Evolutionary conservation across 1,139 yeast species (phyloP), one percentile per base, ranked within the genome.

Genomic region (Kurtzmaniella natalensis): DNA sequence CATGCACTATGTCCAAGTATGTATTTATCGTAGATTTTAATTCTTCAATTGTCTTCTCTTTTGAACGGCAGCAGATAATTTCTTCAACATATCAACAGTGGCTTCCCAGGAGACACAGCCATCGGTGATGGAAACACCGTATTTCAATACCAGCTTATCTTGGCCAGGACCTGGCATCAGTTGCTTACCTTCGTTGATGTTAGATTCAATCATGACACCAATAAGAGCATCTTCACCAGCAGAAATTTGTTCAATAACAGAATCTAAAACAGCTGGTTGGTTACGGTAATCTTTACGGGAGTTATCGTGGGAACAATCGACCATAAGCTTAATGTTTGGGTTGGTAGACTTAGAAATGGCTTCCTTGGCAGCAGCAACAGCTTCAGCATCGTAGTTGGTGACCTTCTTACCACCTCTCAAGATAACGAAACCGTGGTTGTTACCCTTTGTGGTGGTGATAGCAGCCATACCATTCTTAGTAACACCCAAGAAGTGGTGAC

Each of bases 271-370:
- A 58, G 74, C 76, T 31, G 97, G 96, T 68, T 92, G 98, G 64
- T 92, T 92, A 53, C 73, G 76, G 73, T 79, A 89, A 62, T 92
- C 81, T 60, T 92, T 92, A 54, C 72, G 77, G 32, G 96, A 86
- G 69, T 92, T 92, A 43, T 96, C 98, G 56, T 92, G 98, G 27
- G 96, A 88, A 58, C 97, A 92, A 63, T 92, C 98, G 42, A 92
- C 81, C 97, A 92, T 92, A 54, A 92, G 35, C 30, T 32, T 35
- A 30, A 35, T 35, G 32, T 31, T 32, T 17, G 37, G 37, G 35
- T 84, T 60, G 94, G 76, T 50, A 83, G 78, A 28, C 65, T 71
- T 23, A 64, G 60, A 57, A 44, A 89, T 70, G 46, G 79, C 78
- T 13, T 63, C 77, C 53, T 82, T 76, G 28, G 95, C 87, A 35